These are phyloP conservation scores for Candida parachauliodes DNA, from an alignment of 805 yeast genomes.

Conservation along the genomic window DNA sequence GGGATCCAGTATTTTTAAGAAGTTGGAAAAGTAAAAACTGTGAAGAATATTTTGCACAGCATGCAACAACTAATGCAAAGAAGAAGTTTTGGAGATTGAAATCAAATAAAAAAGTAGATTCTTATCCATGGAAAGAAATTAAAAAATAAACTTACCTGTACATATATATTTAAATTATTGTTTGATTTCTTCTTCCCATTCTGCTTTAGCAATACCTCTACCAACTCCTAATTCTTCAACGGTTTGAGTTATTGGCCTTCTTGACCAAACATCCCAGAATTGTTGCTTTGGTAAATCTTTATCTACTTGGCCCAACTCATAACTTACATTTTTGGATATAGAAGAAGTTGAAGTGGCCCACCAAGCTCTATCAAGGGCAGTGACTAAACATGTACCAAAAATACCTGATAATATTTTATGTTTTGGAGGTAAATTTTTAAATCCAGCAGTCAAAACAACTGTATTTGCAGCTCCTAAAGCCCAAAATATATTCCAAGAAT, in stretches of 20 bases:
- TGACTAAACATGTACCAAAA: slow-evolving; percentile 36
- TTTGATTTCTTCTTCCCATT: slow-evolving; percentile 8
- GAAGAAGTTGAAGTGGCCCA: slow-evolving; percentile 41
- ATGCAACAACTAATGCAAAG: slow-evolving; percentile 75
- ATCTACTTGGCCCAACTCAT: slow-evolving; percentile 37
- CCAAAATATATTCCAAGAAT: slow-evolving; percentile 64
- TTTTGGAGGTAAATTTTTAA: slow-evolving; percentile 38
- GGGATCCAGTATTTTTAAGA: slow-evolving; percentile 93
- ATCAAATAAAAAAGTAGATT: slow-evolving; percentile 71
- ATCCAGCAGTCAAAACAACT: slow-evolving; percentile 42
- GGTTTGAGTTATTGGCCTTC: slow-evolving; percentile 81
- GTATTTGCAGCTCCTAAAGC: slow-evolving; percentile 50
- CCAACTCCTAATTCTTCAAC: slow-evolving; percentile 71
- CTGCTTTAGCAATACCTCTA: slow-evolving; percentile 48
- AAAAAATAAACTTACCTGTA: slow-evolving; percentile 6
- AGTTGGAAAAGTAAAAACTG: slow-evolving; percentile 47
- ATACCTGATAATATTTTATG: slow-evolving; percentile 40
- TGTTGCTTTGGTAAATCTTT: slow-evolving; percentile 39
- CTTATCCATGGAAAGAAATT: slow-evolving; percentile 66
- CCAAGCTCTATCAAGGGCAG: slow-evolving; percentile 34
- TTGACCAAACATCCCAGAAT: slow-evolving; percentile 77
- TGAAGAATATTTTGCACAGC: slow-evolving; percentile 83
- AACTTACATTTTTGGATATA: slow-evolving; percentile 35
- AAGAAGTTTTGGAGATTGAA: slow-evolving; percentile 87
- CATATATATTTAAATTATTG: slow-evolving; percentile 1